Conservation (phyloP, 2,329 filamentous ascomycete genomes). For the Sclerotinia nivalis region DNA sequence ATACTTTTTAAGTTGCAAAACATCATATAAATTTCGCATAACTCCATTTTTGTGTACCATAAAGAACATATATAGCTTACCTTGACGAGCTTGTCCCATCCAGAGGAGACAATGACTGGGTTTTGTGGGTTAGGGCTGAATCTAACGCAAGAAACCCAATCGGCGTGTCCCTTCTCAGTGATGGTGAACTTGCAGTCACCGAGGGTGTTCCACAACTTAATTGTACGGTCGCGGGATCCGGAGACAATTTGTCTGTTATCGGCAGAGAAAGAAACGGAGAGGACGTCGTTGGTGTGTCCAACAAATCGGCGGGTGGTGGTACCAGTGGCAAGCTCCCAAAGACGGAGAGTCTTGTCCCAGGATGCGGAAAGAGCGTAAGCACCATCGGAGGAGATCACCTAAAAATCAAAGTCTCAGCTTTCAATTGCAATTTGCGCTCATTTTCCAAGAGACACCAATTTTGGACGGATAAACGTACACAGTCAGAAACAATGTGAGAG, state of each 20-base stretch:
- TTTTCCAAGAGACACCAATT: constrained; percentile 11
- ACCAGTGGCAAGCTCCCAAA: constrained; percentile 98
- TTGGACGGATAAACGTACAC: constrained; percentile 65
- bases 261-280: constrained; percentile 99
- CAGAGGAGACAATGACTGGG: constrained; percentile 97
- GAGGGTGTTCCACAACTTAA: constrained; percentile 99
- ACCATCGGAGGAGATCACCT: constrained; percentile 99
- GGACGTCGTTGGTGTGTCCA: constrained; percentile 98
- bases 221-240: constrained; percentile 94
- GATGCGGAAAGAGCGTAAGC: constrained; percentile 98
- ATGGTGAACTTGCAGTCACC: constrained; percentile 99
- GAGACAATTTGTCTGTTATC: constrained; percentile 99
- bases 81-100: constrained; percentile 99
- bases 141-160: constrained; percentile 99
- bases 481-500: constrained; percentile 99
- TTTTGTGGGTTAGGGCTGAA: constrained; percentile 99
- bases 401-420: constrained; percentile 45
- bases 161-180: constrained; percentile 99
- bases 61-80: constrained; percentile 58
- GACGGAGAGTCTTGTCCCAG: constrained; percentile 99
- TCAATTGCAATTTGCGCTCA: constrained; percentile 34
- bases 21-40: constrained; percentile 70
- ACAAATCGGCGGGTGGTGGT: constrained; percentile 97
- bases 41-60: constrained; percentile 28
- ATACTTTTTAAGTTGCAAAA: constrained; percentile 90